Evolutionary conservation across 1,139 yeast genomes (phyloP), one percentile per base, ranked within the genome.

Genomic region (Kazachstania sp.): DNA sequence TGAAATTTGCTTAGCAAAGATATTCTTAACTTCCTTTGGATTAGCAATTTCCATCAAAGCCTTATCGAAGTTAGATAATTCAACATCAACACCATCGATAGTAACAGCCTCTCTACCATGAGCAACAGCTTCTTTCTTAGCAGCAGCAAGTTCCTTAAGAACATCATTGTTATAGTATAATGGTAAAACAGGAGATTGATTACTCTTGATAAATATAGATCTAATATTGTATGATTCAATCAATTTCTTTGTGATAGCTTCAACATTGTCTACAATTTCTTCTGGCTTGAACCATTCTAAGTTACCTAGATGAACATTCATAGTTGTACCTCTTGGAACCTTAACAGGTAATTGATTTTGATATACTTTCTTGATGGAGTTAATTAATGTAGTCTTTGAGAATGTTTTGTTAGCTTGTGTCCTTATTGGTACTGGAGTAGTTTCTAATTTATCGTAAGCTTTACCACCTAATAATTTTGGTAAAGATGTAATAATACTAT

Each of bases 401-500:
- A 84, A 71, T 48, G 69, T 71, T 35, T 65, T 64, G 35, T 63
- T 58, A 11, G 57, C 49, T 32, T 61, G 57, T 13, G 61, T 56
- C 60, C 74, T 77, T 45, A 90, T 73, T 18, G 95, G 81, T 45
- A 88, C 64, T 38, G 97, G 97, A 30, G 81, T 66, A 62, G 86
- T 86, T 48, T 73, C 71, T 39, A 73, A 68, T 51, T 72, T 71
- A 65, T 82, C 85, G 63, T 88, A 92, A 3, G 78, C 73, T 68
- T 86, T 86, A 45, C 97, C 96, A 45, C 97, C 97, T 54, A 92
- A 71, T 40, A 84, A 69, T 55, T 82, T 80, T 46, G 98, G 98
- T 70, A 90, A 74, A 52, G 86, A 72, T 45, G 88, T 81, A 48
- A 87, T 73, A 43, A 90, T 73, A 37, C 84, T 81, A 56, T 88